Base-by-base conservation (phyloP, 768 basidiomycete genomes). In the Clitopilus passeckerianus region DNA sequence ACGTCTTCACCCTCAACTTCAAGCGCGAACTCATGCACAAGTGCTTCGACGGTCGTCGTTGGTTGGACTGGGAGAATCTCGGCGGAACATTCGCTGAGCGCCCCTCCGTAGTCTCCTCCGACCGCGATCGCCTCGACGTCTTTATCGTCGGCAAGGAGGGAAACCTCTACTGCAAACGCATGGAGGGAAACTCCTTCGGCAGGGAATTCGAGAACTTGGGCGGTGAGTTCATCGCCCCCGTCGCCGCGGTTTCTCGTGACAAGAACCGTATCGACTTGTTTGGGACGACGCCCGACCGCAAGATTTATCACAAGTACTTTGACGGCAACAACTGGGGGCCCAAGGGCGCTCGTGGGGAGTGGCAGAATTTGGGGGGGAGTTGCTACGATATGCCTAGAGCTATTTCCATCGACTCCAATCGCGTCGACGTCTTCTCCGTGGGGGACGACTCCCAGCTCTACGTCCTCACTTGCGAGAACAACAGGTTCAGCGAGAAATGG, bases 1-100 rank as follows among this genome's bases (percentile, higher is more conserved):
- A 64, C 61, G 33, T 62, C 55, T 62, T 64, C 56, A 56, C 35
- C 22, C 55, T 60, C n/a, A 61, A 61, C 18, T 58, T 33, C 34
- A 56, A 64, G 37, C 54, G 23, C 33, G 50, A 50, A n/a, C 55
- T 64, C 22, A 57, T 57, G 37, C 53, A 62, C 58, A 64, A 60
- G 50, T 56, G 34, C 23, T 64, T 44, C 55, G 54, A 62, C 50
- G 59, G 61, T n/a, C 23, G 37, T 8, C 6, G 15, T 6, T 64
- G 63, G 63, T 15, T 22, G 5, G 54, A 22, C 16, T 63, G 53
- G 52, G 57, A 63, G 53, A 55, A 57, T 20, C 34, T 63, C 15
- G 60, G 60, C 20, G 63, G 63, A 1, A 56, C 15, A 5, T 61
- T 35, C 18, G 54, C 46, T 41, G 63, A 56, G 22, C 41, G 54